phyloP scores from a whole-genome alignment of 2,329 filamentous ascomycete species.

The Xylariales sp. region DNA sequence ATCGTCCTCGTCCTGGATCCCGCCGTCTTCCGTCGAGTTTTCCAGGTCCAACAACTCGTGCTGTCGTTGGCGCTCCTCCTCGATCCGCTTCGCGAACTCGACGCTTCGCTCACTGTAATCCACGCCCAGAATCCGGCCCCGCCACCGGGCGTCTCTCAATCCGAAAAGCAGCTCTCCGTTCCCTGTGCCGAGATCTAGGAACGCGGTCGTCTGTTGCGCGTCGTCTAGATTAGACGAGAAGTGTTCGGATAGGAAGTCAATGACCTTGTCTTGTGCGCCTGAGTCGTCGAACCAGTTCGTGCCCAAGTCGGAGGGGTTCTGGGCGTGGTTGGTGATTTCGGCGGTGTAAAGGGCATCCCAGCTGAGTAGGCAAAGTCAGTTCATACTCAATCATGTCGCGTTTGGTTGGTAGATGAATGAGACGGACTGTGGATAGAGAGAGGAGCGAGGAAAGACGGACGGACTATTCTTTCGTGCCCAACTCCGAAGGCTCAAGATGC shows the following conservation, averaged over 20 bases:
- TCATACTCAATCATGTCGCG: too few species aligned
- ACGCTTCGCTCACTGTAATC: slow-evolving; percentile 81
- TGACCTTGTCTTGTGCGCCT: slow-evolving; percentile 75
- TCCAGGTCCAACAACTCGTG: slow-evolving; percentile 10
- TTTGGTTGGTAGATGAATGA: too few species aligned
- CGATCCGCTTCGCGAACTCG: slow-evolving; percentile 65
- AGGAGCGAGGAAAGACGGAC: slow-evolving; percentile 24
- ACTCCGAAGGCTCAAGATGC: slow-evolving; percentile 68
- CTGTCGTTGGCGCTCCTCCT: slow-evolving; percentile 26
- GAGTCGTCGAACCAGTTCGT: slow-evolving; percentile 97
- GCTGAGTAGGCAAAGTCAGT: slow-evolving; percentile 41
- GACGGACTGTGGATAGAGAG: too few species aligned
- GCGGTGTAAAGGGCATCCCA: slow-evolving; percentile 71
- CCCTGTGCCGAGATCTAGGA: slow-evolving; percentile 88
- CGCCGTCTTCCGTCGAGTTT: slow-evolving; percentile 21
- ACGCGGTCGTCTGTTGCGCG: slow-evolving; percentile 39
- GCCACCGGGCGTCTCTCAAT: slow-evolving; percentile 62
- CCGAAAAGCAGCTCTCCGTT: slow-evolving; percentile 89
- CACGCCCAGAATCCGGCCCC: slow-evolving; percentile 71
- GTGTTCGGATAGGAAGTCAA: slow-evolving; percentile 57
- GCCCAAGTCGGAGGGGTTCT: slow-evolving; percentile 73
- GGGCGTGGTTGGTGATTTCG: slow-evolving; percentile 66
- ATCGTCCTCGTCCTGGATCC: slow-evolving; percentile 18
- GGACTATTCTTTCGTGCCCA: slow-evolving; percentile 91
- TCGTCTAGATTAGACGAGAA: slow-evolving; percentile 13